A percentile compares a stretch with the other conserved stretches of the same genome.
These are phyloP conservation scores for Neonectria sp. DNA, from an alignment of 2,329 filamentous ascomycete species.

Conservation along the genomic window DNA sequence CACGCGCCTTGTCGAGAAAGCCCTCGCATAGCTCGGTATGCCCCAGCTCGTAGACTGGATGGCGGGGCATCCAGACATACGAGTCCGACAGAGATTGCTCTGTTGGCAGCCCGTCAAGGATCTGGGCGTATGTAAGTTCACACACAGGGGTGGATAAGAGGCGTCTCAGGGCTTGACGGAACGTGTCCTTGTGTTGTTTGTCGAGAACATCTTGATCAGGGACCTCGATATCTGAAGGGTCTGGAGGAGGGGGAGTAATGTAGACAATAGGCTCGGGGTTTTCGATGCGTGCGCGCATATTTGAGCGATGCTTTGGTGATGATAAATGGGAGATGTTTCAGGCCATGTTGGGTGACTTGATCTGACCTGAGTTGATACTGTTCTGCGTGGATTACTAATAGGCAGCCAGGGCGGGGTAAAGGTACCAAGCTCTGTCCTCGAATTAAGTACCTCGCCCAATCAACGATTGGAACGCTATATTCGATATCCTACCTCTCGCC, in stretches of 20 bases:
- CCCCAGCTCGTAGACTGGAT: slow-evolving; percentile 12
- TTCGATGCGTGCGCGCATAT: too few relatives aligned
- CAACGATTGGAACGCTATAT: too few relatives aligned
- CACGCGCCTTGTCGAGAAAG: slow-evolving; percentile 20
- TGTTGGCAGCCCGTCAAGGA: slow-evolving; percentile 19
- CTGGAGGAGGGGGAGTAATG: neutral
- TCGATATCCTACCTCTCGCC: too few relatives aligned
- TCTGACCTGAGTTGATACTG: too few relatives aligned
- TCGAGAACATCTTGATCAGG: slow-evolving; percentile 1
- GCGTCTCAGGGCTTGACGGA: neutral
- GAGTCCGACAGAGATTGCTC: neutral
- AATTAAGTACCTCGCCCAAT: too few relatives aligned
- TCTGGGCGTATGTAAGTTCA: slow-evolving; percentile 12
- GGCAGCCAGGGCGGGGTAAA: too few relatives aligned
- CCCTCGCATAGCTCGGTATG: slow-evolving; percentile 9
- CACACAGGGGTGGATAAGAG: slow-evolving; percentile 2
- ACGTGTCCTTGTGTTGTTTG: neutral
- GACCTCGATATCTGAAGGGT: too few relatives aligned
- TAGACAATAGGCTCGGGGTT: neutral
- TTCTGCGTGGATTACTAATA: too few relatives aligned
- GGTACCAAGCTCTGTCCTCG: too few relatives aligned
- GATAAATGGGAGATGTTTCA: too few relatives aligned
- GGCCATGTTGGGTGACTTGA: too few relatives aligned
- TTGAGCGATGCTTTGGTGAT: too few relatives aligned
- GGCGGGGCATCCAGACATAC: neutral